These are phyloP conservation scores for Mycena rosella DNA, from an alignment of 768 basidiomycete species.

Conservation along the genomic window DNA sequence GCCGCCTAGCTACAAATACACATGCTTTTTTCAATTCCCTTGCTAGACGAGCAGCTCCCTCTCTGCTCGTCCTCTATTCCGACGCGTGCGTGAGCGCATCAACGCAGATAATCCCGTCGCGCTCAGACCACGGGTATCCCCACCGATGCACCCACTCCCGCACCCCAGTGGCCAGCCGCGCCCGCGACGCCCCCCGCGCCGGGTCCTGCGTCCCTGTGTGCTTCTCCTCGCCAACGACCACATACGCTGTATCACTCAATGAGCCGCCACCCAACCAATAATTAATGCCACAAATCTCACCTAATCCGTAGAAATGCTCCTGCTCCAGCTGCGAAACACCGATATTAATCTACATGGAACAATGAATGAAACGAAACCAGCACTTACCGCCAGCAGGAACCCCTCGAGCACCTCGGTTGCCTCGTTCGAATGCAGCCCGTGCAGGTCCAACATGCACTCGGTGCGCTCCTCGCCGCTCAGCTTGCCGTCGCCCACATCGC, in stretches of 20 bases:
- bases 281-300: constrained; percentile 58
- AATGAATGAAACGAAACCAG: constrained; percentile 49
- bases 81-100: constrained; percentile 83
- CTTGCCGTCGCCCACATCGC: constrained; percentile 64
- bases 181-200: constrained; percentile 83
- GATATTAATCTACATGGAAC: constrained; percentile 4
- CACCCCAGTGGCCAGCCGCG: constrained; percentile 86
- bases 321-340: constrained; percentile 73
- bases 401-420: constrained; percentile 92
- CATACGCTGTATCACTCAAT: constrained; percentile 68
- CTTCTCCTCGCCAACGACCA: constrained; percentile 96
- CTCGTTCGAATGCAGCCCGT: constrained; percentile 94
- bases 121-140: constrained; percentile 97
- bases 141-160: constrained; percentile 93
- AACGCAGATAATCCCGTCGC: constrained; percentile 90
- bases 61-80: constrained; percentile 42
- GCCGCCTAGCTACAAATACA: constrained; percentile 2
- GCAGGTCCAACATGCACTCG: constrained; percentile 89
- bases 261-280: constrained; percentile 22
- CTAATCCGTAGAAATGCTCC: constrained; percentile 89
- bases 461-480: constrained; percentile 89
- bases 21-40: neutral
- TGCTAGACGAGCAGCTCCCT: neutral
- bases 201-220: constrained; percentile 94
- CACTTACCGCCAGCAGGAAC: constrained; percentile 82